A percentile compares a stretch with the other conserved stretches of the same genome.
These are phyloP conservation scores for Leptodermis oblonga DNA, from an alignment of 257 asterid genomes.

Conservation along the genomic window DNA sequence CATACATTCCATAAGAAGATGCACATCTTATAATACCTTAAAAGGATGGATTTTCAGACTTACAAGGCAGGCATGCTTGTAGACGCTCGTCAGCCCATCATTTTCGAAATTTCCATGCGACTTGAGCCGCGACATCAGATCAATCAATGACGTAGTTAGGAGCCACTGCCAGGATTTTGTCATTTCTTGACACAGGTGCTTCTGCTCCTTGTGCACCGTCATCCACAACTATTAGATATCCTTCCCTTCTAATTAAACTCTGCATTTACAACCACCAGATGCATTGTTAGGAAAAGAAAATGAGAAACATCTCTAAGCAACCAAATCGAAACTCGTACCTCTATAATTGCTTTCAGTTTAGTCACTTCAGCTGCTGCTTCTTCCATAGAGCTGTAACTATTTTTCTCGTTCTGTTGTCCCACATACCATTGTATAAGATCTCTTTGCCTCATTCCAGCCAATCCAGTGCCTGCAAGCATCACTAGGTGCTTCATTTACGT, in stretches of 20 bases:
- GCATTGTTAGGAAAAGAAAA: too few relatives aligned
- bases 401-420: slow-evolving; percentile 75
- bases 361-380: slow-evolving; percentile 82
- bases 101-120: neutral
- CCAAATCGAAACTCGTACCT: slow-evolving; percentile 47
- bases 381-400: slow-evolving; percentile 57
- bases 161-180: slow-evolving; percentile 80
- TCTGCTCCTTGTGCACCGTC: slow-evolving; percentile 62
- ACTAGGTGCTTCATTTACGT: neutral
- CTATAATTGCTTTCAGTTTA: slow-evolving; percentile 80
- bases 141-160: slow-evolving; percentile 80
- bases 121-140: too few relatives aligned
- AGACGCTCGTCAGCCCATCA: neutral
- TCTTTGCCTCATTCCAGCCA: slow-evolving; percentile 88
- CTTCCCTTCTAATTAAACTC: slow-evolving; percentile 86
- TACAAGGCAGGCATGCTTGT: neutral
- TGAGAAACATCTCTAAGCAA: too few relatives aligned
- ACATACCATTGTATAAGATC: slow-evolving; percentile 89
- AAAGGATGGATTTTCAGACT: neutral
- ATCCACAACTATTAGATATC: slow-evolving; percentile 82
- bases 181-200: slow-evolving; percentile 53
- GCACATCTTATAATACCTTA: neutral
- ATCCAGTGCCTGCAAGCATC: slow-evolving; percentile 42
- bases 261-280: slow-evolving; percentile 31
- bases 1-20: too few relatives aligned